Base-by-base conservation (phyloP, 257 asterid genomes). In the Linderniella brevidens region DNA sequence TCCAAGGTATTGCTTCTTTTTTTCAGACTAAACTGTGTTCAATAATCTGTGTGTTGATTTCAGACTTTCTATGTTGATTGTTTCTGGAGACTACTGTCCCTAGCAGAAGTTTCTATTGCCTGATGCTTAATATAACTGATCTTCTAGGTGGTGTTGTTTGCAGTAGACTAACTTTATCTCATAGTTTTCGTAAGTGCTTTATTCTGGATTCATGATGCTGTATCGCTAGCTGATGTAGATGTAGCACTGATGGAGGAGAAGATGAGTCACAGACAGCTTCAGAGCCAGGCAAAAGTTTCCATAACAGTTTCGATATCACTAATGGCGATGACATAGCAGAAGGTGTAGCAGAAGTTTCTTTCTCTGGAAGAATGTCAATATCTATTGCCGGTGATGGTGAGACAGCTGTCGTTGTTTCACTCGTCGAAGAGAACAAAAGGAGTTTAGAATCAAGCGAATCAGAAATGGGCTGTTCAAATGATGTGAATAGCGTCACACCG, bases 361-460 rank as follows among this genome's bases (percentile, higher is more conserved):
- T 79, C 46, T 64, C 82, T 20, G 93, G 93, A 59, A 74, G 87
- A 67, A 74, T 82, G 59, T 74, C 75, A 16, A 82, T 82, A 13
- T 74, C 92, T 70, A 66, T 80, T 64, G 95, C 92, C 58, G 97
- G 72, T 69, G 93, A 62, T 58, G 88, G 93, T 52, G 95, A 87
- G 80, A 80, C 97, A 9, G 93, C 90, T 64, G 64, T 83, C 17
- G 81, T 76, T 52, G 58, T 77, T 65, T 87, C 93, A 48, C 52
- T 73, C 59, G 63, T 76, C 68, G 81, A 76, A 35, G 76, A 66
- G 58, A 58, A 74, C 51, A 66, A 60, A 56, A 65, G 62, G 64
- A 66, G 42, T 64, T 65, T 54, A 65, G 74, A 70, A 60, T 57
- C 71, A 29, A 59, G 56, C 17, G 73, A 58, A 49, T 59, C 67